Evolutionary conservation across 1,284 basidiomycete genomes (phyloP), one percentile per base, ranked within the genome.

Genomic region (Cystobasidiaceae sp.): DNA sequence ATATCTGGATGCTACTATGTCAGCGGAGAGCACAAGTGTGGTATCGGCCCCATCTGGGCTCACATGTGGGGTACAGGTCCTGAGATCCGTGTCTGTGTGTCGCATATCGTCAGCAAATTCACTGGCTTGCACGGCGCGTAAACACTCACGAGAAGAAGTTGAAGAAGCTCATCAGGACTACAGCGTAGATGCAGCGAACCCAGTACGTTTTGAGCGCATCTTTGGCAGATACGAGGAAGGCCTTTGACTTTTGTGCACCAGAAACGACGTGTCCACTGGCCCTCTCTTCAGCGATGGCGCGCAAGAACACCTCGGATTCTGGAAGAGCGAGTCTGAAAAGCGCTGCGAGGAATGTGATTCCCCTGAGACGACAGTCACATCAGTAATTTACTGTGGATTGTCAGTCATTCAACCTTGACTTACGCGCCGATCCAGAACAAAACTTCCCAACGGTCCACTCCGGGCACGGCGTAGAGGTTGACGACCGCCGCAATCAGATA

Each of bases 101-200:
- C 23, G 28, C 9, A 28, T 58, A 41, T 37, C 37, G 30, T 17
- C 7, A 37, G 15, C 44, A 4, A 37, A 9, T 34, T 23, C 15
- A 43, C 19, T 15, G 15, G 9, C 81, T 67, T 89, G 89, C 15
- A 21, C 5, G 5, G 17, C 25, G 17, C 19, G 66, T 87, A 89
- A 15, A 89, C 89, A 77, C 93, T 90, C 3, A 56, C 54, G 88
- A 89, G 68, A 93, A 80, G 81, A 97, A 97, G 80, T 93, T 96
- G 83, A 96, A 92, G 6, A 88, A 87, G 83, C 74, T 64, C 68
- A 67, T 74, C 30, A 75, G 39, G 17, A 68, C 34, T 51, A 82
- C 74, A 1, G 87, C 88, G 75, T 93, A 97, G 67, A 97, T 85
- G 76, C 86, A 90, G 30, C 89, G 77, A 17, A 86, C 72, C 91